Conservation (phyloP, 1,284 basidiomycete species). For the Apiotrichum veenhuisii region DNA sequence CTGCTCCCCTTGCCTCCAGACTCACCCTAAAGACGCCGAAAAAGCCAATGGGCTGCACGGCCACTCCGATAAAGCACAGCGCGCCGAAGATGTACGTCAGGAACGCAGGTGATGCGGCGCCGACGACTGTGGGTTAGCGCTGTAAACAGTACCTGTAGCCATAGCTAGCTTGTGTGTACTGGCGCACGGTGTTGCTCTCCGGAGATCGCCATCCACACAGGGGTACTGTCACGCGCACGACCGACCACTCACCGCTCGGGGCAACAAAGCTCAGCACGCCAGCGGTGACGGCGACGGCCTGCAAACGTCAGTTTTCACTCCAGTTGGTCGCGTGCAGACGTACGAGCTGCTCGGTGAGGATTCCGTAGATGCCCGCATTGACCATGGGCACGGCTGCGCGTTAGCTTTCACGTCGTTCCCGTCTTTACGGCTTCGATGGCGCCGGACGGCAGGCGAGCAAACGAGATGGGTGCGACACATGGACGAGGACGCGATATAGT, state of each 20-base stretch:
- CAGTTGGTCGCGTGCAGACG: conserved; percentile 10
- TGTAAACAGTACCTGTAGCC: too few relatives aligned
- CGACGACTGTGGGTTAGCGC: conserved; percentile 62
- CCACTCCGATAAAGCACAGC: conserved; percentile 68
- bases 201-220: too few relatives aligned
- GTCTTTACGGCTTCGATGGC: background rate
- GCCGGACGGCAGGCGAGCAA: background rate
- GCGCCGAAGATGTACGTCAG: conserved; percentile 70
- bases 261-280: conserved; percentile 75
- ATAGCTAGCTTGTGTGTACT: too few relatives aligned
- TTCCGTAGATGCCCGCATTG: conserved; percentile 80
- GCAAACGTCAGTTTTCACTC: conserved; percentile 1
- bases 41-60: conserved; percentile 72
- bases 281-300: conserved; percentile 61
- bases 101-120: conserved; percentile 70
- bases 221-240: too few relatives aligned
- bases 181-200: too few relatives aligned
- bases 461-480: too few relatives aligned
- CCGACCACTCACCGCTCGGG: conserved; percentile 50
- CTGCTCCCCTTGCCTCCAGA: background rate
- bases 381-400: conserved; percentile 68
- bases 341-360: conserved; percentile 68
- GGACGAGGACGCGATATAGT: too few relatives aligned
- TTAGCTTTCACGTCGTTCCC: conserved; percentile 1
- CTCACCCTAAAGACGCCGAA: conserved; percentile 70